Evolutionary conservation across 2,329 filamentous ascomycete species (phyloP).

Genomic region (Cylindrodendrum hubeiense): DNA sequence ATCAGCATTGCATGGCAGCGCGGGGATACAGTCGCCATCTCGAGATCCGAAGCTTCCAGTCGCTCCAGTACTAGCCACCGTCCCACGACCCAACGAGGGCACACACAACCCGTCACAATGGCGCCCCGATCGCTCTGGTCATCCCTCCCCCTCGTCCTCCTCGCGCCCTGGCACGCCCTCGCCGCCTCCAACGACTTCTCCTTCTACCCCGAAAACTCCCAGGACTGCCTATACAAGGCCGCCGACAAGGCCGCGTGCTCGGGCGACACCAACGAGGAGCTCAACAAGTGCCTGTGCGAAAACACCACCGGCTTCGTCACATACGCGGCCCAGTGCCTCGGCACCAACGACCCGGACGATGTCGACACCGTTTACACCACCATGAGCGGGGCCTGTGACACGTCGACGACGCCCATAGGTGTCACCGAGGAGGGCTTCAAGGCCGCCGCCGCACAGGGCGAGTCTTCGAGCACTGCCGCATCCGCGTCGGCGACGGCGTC

Average conservation of each 20-base stretch:
- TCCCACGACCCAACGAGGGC: not conserved
- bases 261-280: constrained; percentile 50
- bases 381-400: constrained; percentile 57
- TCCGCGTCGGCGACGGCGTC: constrained; percentile 12
- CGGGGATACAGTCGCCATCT: no score
- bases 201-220: constrained; percentile 48
- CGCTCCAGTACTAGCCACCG: not conserved
- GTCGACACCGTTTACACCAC: constrained; percentile 57
- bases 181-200: constrained; percentile 49
- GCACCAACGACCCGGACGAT: constrained; percentile 48
- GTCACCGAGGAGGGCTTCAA: constrained; percentile 58
- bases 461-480: constrained; percentile 8
- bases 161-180: constrained; percentile 36
- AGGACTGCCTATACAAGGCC: constrained; percentile 58
- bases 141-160: constrained; percentile 39
- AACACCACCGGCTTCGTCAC: constrained; percentile 64
- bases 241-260: constrained; percentile 56
- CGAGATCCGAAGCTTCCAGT: no score
- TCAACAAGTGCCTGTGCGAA: constrained; percentile 64
- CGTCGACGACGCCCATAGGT: constrained; percentile 57
- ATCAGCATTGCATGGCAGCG: no score
- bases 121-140: constrained; percentile 38
- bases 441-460: constrained; percentile 29
- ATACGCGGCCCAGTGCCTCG: constrained; percentile 60
- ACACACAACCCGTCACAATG: constrained; percentile 35